phyloP scores from a whole-genome alignment of 2,329 filamentous ascomycete genomes.

The Calonectria leucothoes region DNA sequence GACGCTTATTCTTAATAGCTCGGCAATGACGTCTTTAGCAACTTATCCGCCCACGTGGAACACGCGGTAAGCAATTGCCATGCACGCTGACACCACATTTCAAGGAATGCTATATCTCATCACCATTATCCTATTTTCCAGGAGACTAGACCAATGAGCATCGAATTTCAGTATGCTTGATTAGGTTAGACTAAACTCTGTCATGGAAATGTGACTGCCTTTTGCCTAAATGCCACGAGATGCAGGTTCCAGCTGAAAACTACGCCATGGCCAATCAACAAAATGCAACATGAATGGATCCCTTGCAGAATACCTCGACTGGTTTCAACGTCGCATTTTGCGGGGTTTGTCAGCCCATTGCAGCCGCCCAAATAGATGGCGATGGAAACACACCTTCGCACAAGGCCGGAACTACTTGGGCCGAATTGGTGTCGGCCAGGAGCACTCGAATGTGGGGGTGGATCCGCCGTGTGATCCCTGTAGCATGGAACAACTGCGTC shows the following conservation, averaged over 20 bases:
- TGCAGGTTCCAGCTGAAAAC: not conserved
- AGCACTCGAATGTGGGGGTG: not conserved
- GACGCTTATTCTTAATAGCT: not conserved
- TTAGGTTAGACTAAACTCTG: not conserved
- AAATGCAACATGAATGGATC: not conserved
- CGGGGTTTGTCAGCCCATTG: not conserved
- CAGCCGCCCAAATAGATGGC: not conserved
- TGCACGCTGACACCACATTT: not conserved
- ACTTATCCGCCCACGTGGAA: not conserved
- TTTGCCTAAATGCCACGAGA: not conserved
- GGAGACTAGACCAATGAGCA: not conserved
- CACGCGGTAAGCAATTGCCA: not conserved
- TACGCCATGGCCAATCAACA: not conserved
- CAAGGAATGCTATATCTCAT: not conserved
- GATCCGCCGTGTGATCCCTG: not conserved
- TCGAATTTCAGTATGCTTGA: not conserved
- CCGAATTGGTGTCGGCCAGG: not conserved
- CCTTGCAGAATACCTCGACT: not conserved
- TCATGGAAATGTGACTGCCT: not conserved
- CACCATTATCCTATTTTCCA: not conserved
- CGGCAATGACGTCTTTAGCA: not conserved
- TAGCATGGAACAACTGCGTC: not conserved
- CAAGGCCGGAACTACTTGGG: not conserved
- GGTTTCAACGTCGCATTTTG: not conserved
- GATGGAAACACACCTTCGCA: not conserved